Evolutionary conservation across 1,284 basidiomycete species (phyloP).

Genomic region (Ceratobasidium sp.): DNA sequence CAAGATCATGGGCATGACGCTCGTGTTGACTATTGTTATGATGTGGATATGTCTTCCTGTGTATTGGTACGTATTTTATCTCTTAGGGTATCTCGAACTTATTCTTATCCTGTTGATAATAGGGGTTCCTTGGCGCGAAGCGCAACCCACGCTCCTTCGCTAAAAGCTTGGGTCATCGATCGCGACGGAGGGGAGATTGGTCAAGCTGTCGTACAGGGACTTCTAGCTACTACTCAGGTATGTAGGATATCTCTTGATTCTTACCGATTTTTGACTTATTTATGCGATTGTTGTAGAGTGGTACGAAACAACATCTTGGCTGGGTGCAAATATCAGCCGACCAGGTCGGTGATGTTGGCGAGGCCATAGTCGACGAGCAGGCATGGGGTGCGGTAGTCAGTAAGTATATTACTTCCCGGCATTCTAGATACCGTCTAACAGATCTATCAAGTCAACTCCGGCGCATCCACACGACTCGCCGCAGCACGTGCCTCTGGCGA

Average conservation of each 20-base stretch:
- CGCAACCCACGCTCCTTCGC: constrained; percentile 49
- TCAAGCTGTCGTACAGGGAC: constrained; percentile 55
- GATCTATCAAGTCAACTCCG: constrained; percentile 55
- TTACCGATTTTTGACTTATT: too few relatives aligned
- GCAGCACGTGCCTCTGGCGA: constrained; percentile 57
- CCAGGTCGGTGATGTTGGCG: constrained; percentile 54
- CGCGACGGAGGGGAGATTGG: constrained; percentile 63
- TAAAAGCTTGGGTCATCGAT: constrained; percentile 65
- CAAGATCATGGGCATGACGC: constrained; percentile 45
- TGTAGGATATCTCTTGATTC: too few relatives aligned
- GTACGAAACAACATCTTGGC: constrained; percentile 53
- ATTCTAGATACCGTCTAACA: neutral
- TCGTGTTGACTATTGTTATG: constrained; percentile 44
- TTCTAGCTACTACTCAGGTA: constrained; percentile 53
- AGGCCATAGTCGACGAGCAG: constrained; percentile 56
- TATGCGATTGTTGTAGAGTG: constrained; percentile 49
- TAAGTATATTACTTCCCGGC: constrained; percentile 49
- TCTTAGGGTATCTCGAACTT: neutral
- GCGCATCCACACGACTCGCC: constrained; percentile 55
- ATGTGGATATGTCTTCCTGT: constrained; percentile 45
- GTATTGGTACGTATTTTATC: neutral
- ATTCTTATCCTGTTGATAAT: constrained; percentile 7
- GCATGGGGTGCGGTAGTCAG: constrained; percentile 60
- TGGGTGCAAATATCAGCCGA: constrained; percentile 55
- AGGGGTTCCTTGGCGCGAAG: constrained; percentile 48